A percentile compares a stretch with the other conserved stretches of the same genome.
Conservation (phyloP, 2,329 filamentous ascomycete species). For the Claviceps arundinis region DNA sequence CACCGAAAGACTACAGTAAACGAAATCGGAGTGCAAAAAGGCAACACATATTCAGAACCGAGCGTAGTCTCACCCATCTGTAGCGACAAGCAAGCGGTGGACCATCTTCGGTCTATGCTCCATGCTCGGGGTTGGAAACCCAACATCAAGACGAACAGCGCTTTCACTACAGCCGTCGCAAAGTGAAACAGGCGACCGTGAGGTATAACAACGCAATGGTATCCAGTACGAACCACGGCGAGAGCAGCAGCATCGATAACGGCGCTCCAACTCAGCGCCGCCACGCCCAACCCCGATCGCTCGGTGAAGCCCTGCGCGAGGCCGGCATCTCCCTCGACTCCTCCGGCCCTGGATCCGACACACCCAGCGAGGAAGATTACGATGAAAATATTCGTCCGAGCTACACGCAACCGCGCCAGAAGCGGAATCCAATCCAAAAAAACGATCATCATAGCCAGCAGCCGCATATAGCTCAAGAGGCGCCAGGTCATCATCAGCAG, state of each 20-base stretch:
- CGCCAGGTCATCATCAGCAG: not conserved
- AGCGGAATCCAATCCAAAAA: not conserved
- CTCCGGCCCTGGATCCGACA: constrained; percentile 20
- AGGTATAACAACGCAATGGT: not conserved
- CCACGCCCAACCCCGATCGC: constrained; percentile 10
- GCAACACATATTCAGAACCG: not conserved
- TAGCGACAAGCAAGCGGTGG: not conserved
- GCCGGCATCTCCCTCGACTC: constrained; percentile 13
- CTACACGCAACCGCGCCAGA: constrained; percentile 7
- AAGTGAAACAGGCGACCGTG: not conserved
- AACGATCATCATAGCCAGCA: not conserved
- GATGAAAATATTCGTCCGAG: constrained; percentile 23
- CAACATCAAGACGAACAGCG: not conserved
- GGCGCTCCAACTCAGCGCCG: not conserved
- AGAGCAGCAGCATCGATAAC: not conserved
- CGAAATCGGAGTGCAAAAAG: not conserved
- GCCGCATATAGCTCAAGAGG: not conserved
- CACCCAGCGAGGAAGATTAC: constrained; percentile 32
- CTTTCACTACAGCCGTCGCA: not conserved
- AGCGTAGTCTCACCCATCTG: not conserved
- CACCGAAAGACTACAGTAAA: not conserved
- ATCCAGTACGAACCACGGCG: not conserved
- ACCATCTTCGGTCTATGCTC: not conserved
- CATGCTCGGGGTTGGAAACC: too few species aligned
- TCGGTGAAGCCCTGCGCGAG: constrained; percentile 15